These are phyloP conservation scores for Fusarium sp. DNA, from an alignment of 2,329 filamentous ascomycete species.

Conservation along the genomic window DNA sequence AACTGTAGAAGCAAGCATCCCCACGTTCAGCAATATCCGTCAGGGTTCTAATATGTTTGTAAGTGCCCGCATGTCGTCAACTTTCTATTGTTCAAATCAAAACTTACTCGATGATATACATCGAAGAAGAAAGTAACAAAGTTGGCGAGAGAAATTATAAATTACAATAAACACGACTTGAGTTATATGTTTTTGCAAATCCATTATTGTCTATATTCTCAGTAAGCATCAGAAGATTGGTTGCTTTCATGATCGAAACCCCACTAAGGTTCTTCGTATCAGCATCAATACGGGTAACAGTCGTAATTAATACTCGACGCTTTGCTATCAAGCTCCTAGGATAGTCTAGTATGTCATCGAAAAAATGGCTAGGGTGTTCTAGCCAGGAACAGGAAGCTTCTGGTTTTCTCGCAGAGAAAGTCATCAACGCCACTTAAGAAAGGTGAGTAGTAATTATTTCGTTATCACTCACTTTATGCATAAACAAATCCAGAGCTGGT, in stretches of 20 bases:
- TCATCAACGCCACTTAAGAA: not conserved
- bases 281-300: no score
- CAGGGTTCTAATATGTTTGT: conserved; percentile 7
- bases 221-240: not conserved
- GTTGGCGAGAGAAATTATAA: no score
- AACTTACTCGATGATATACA: not conserved
- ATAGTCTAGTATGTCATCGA: not conserved
- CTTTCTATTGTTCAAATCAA: not conserved
- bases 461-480: not conserved
- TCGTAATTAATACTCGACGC: not conserved
- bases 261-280: no score
- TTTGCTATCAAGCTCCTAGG: not conserved
- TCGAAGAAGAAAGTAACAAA: not conserved
- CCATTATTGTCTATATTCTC: not conserved
- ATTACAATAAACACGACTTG: not conserved
- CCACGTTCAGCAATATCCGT: not conserved
- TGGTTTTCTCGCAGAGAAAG: not conserved
- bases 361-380: not conserved
- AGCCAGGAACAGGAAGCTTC: conserved; percentile 7
- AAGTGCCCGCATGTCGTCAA: not conserved
- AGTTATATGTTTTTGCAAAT: not conserved
- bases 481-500: not conserved
- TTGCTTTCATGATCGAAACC: not conserved
- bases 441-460: not conserved
- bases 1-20: not conserved